These are phyloP conservation scores for Lasiodiplodia sp. DNA, from an alignment of 2,329 filamentous ascomycete genomes.

Conservation along the genomic window DNA sequence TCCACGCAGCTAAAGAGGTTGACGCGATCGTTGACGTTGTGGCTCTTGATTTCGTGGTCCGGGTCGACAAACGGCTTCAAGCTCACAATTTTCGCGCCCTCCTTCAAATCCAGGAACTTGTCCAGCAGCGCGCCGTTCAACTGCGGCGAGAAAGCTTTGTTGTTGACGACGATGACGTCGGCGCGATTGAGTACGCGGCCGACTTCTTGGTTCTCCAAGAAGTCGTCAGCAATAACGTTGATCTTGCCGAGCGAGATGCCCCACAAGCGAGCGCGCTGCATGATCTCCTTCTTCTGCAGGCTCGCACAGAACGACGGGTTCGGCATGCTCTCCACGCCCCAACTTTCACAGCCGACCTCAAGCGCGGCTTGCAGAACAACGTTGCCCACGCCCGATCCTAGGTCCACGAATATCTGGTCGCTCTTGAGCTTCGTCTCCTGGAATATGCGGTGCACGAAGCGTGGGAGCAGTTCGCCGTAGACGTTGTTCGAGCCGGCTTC, in stretches of 20 bases:
- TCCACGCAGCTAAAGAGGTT: conserved; percentile 59
- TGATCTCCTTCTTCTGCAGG: conserved; percentile 82
- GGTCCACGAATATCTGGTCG: conserved; percentile 87
- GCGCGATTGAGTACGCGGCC: conserved; percentile 78
- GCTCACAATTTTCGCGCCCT: conserved; percentile 87
- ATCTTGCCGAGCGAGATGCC: conserved; percentile 81
- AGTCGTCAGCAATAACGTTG: conserved; percentile 83
- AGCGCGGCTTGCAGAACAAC: conserved; percentile 93
- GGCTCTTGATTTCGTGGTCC: conserved; percentile 79
- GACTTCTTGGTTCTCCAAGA: conserved; percentile 76
- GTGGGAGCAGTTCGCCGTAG: conserved; percentile 89
- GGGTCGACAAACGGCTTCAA: conserved; percentile 90
- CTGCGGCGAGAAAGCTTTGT: conserved; percentile 90
- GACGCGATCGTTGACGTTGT: conserved; percentile 72
- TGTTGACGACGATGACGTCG: conserved; percentile 97
- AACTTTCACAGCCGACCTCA: conserved; percentile 91
- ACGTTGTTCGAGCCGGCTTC: conserved; percentile 91
- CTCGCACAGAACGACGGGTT: conserved; percentile 85
- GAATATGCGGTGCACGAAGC: conserved; percentile 84
- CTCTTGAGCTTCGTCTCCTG: conserved; percentile 79
- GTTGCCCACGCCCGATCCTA: conserved; percentile 95
- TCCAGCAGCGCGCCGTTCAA: conserved; percentile 85
- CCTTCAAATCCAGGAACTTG: conserved; percentile 92
- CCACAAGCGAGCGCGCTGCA: conserved; percentile 80
- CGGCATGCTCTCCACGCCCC: conserved; percentile 96